Conservation (phyloP, 768 basidiomycete genomes). For the Serpula lacrymans region DNA sequence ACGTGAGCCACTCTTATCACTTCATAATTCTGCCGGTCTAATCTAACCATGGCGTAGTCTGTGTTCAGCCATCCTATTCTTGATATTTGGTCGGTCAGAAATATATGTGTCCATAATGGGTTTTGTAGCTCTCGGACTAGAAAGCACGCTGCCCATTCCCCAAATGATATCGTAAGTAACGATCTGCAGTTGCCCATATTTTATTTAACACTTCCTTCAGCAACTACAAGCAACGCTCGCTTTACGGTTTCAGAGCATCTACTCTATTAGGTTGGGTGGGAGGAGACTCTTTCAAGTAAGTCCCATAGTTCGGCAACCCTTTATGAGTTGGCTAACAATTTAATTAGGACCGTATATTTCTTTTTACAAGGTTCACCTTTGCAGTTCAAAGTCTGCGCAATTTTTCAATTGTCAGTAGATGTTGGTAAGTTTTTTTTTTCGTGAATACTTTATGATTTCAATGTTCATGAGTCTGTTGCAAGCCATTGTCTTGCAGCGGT, state of each 20-base stretch:
- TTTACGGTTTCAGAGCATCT: constrained; percentile 83
- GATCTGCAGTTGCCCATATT: constrained; percentile 6
- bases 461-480: constrained; percentile 12
- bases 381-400: constrained; percentile 79
- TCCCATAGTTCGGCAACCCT: constrained; percentile 8
- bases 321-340: constrained; percentile 14
- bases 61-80: constrained; percentile 66
- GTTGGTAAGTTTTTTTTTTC: constrained; percentile 46
- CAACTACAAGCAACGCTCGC: constrained; percentile 73
- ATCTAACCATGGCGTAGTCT: constrained; percentile 34
- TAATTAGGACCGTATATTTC: constrained; percentile 69
- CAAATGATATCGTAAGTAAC: constrained; percentile 67
- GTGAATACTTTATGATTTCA: neutral
- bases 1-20: constrained; percentile 44
- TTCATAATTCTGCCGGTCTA: neutral
- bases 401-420: constrained; percentile 82
- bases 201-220: constrained; percentile 35
- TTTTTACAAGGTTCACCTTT: constrained; percentile 69
- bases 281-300: constrained; percentile 83
- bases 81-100: constrained; percentile 66
- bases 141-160: constrained; percentile 84
- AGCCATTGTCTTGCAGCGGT: constrained; percentile 72
- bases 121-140: constrained; percentile 75
- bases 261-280: constrained; percentile 82
- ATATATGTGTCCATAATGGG: constrained; percentile 63